Evolutionary conservation across 306 rosid species (phyloP).

Genomic region (Castanopsis chinensis): DNA sequence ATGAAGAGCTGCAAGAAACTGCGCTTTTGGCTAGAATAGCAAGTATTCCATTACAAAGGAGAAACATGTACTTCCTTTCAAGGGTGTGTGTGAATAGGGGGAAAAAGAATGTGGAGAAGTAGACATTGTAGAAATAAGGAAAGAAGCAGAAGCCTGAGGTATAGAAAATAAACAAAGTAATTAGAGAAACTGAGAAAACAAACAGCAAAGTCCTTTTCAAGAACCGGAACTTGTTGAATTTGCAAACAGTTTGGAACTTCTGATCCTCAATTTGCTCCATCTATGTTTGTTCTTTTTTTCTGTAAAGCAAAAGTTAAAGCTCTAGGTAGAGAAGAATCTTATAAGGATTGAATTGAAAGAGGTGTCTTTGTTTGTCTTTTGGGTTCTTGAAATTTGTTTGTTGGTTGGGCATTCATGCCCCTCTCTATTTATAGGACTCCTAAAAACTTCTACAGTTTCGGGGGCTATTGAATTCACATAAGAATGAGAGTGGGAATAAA

Average conservation of each 20-base stretch:
- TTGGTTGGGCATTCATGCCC: conserved; percentile 6
- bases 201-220: conserved; percentile 34
- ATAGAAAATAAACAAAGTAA: conserved; percentile 38
- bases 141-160: conserved; percentile 33
- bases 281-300: neutral
- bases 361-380: neutral
- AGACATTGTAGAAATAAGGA: conserved; percentile 48
- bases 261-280: conserved; percentile 31
- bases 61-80: conserved; percentile 70
- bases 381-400: neutral
- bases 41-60: conserved; percentile 64
- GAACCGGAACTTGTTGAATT: conserved; percentile 17
- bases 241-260: conserved; percentile 10
- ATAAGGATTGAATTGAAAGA: conserved; percentile 6
- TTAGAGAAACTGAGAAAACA: conserved; percentile 34
- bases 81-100: conserved; percentile 49
- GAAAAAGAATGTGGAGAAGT: conserved; percentile 51
- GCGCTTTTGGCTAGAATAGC: conserved; percentile 53
- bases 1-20: neutral
- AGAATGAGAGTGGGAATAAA: neutral
- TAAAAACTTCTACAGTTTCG: conserved; percentile 10
- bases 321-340: neutral
- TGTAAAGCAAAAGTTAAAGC: neutral
- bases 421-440: conserved; percentile 29
- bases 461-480: conserved; percentile 4